Evolutionary conservation across 2,329 filamentous ascomycete genomes (phyloP).

Genomic region (Aspergillus neotritici): DNA sequence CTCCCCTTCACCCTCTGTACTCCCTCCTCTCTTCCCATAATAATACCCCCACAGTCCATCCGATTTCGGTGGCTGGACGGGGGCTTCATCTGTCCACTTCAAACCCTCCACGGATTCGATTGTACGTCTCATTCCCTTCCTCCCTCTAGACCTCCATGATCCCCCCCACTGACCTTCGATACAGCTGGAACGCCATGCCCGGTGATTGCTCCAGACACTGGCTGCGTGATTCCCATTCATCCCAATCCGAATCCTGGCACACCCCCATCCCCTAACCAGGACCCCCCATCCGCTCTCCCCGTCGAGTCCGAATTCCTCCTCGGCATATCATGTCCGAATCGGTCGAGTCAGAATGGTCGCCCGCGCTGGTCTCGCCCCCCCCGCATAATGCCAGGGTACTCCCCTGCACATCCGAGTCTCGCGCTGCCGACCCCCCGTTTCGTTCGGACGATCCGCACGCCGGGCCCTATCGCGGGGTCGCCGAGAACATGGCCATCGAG

Average conservation of each 20-base stretch:
- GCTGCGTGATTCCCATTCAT: conserved; percentile 15
- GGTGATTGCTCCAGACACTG: conserved; percentile 14
- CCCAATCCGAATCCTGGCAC: conserved; percentile 16
- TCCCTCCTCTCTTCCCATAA: neutral
- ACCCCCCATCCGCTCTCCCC: neutral
- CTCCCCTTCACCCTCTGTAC: neutral
- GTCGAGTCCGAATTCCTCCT: neutral
- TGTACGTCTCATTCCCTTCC: too few relatives aligned
- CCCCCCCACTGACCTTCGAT: neutral
- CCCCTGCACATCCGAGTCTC: conserved; percentile 27
- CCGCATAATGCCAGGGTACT: conserved; percentile 19
- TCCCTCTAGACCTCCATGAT: neutral
- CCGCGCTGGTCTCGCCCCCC: conserved; percentile 19
- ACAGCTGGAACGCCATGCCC: conserved; percentile 21
- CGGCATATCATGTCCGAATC: conserved; percentile 27
- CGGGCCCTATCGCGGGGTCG: conserved; percentile 36
- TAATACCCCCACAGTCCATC: too few relatives aligned
- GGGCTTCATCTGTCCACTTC: neutral
- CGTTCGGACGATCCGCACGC: conserved; percentile 21
- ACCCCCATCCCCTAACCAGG: conserved; percentile 17
- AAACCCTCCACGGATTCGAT: neutral
- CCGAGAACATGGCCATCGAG: conserved; percentile 58
- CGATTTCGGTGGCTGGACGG: neutral
- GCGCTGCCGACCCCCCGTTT: conserved; percentile 17
- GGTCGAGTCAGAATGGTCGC: conserved; percentile 28